These are phyloP conservation scores for Annulohypoxylon maeteangense DNA, from an alignment of 495 filamentous ascomycete genomes.

Conservation along the genomic window DNA sequence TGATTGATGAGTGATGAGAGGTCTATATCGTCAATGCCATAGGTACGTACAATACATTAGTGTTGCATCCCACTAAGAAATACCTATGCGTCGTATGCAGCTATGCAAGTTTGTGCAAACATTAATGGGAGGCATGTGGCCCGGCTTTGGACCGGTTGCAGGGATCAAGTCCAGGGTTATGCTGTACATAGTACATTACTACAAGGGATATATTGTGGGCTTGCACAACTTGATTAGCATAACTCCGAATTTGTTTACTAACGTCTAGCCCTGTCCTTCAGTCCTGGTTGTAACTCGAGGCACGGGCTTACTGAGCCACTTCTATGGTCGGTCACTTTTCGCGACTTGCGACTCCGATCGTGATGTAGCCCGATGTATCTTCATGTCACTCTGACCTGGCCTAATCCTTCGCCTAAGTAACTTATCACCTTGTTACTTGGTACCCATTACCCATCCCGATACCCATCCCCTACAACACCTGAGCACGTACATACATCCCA, in stretches of 20 bases:
- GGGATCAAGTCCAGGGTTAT: slow-evolving; percentile 33
- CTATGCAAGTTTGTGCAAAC: slow-evolving; percentile 43
- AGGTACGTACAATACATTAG: slow-evolving; percentile 19
- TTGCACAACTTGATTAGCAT: slow-evolving; percentile 38
- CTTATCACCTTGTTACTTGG: slow-evolving; percentile 4
- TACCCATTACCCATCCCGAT: not conserved
- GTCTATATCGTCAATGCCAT: slow-evolving; percentile 25
- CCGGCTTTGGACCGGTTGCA: slow-evolving; percentile 25
- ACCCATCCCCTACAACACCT: not conserved
- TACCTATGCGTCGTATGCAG: slow-evolving; percentile 28
- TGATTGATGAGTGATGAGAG: not conserved
- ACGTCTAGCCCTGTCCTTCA: slow-evolving; percentile 31
- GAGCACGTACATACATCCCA: not conserved
- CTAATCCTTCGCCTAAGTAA: slow-evolving; percentile 25
- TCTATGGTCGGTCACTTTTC: slow-evolving; percentile 37
- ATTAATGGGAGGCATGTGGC: slow-evolving; percentile 19
- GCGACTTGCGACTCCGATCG: slow-evolving; percentile 42
- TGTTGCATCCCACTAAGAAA: slow-evolving; percentile 16
- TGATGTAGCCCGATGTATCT: slow-evolving; percentile 41
- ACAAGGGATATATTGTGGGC: slow-evolving; percentile 11
- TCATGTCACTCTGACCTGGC: slow-evolving; percentile 30
- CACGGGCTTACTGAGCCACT: slow-evolving; percentile 44
- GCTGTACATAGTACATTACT: slow-evolving; percentile 9
- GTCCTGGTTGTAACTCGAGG: slow-evolving; percentile 24
- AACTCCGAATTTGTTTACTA: slow-evolving; percentile 40